These are phyloP conservation scores for Magnaporthales sp. DNA, from an alignment of 2,329 filamentous ascomycete genomes.

Conservation along the genomic window DNA sequence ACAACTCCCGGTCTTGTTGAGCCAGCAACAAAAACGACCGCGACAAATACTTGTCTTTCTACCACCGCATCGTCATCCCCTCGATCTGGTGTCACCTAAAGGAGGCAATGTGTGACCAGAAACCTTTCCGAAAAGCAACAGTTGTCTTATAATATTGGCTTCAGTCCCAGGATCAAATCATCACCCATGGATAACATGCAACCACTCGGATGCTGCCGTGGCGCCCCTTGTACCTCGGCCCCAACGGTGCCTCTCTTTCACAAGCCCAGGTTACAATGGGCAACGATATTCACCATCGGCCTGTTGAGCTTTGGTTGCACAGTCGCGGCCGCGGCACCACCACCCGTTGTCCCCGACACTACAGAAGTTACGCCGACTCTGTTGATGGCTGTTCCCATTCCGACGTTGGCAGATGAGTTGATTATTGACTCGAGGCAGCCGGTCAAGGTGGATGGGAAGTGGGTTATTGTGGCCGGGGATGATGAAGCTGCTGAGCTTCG, in stretches of 20 bases:
- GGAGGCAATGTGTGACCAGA: not conserved
- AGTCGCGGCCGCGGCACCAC: slow-evolving; percentile 7
- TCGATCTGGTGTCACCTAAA: not conserved
- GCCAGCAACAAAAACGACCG: too few species aligned
- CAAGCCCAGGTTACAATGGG: slow-evolving; percentile 19
- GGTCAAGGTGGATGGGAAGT: slow-evolving; percentile 20
- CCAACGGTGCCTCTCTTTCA: slow-evolving; percentile 3
- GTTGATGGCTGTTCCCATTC: slow-evolving; percentile 10
- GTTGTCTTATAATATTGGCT: slow-evolving; percentile 1
- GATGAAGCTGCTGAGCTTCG: slow-evolving; percentile 17
- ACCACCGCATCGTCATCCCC: not conserved
- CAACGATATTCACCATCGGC: slow-evolving; percentile 12
- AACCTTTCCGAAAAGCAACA: not conserved
- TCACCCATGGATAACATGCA: not conserved
- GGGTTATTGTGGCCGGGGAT: slow-evolving; percentile 27
- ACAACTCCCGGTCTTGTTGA: not conserved
- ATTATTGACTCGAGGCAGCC: slow-evolving; percentile 13
- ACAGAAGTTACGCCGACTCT: slow-evolving; percentile 5
- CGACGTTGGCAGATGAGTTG: slow-evolving; percentile 26
- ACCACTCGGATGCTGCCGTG: not conserved
- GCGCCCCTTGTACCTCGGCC: not conserved
- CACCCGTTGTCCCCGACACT: slow-evolving; percentile 15
- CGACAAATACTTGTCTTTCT: not conserved
- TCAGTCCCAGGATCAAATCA: not conserved
- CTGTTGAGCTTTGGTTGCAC: slow-evolving; percentile 17